Conservation (phyloP, 179 eudicot genomes). For the Beta lomatogona region DNA sequence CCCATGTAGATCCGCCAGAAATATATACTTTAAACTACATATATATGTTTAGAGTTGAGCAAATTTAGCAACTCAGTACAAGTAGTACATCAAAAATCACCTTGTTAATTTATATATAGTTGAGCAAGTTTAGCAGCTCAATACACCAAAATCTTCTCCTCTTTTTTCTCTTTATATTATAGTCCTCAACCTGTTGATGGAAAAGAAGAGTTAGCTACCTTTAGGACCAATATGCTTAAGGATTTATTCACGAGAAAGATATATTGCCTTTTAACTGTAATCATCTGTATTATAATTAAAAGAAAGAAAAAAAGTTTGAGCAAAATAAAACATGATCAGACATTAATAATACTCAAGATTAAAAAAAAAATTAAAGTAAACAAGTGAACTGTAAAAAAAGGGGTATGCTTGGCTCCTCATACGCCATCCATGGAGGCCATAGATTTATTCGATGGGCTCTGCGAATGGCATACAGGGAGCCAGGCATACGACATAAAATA, state of each 20-base stretch:
- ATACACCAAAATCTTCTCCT: too few species aligned
- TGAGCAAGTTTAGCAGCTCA: not conserved
- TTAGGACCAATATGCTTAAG: not conserved
- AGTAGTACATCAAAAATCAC: not conserved
- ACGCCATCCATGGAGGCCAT: constrained; percentile 86
- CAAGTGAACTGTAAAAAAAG: not conserved
- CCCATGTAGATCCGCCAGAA: too few species aligned
- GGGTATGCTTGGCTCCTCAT: constrained; percentile 96
- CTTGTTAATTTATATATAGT: not conserved
- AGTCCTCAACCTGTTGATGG: constrained; percentile 4
- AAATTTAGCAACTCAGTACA: not conserved
- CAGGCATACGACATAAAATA: constrained; percentile 59
- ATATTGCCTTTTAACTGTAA: not conserved
- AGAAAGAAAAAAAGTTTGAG: not conserved
- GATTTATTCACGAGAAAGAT: not conserved
- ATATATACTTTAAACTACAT: not conserved
- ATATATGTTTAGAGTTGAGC: too few species aligned
- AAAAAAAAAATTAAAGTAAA: not conserved
- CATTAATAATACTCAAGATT: too few species aligned
- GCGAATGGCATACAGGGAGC: constrained; percentile 98
- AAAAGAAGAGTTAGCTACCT: not conserved
- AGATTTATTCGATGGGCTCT: constrained; percentile 58
- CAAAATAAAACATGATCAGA: too few species aligned
- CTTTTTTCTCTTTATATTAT: not conserved
- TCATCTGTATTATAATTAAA: not conserved